A percentile compares a stretch with the other conserved stretches of the same genome.
These are phyloP conservation scores for Metschnikowia cubensis DNA, from an alignment of 805 yeast genomes.

Conservation along the genomic window DNA sequence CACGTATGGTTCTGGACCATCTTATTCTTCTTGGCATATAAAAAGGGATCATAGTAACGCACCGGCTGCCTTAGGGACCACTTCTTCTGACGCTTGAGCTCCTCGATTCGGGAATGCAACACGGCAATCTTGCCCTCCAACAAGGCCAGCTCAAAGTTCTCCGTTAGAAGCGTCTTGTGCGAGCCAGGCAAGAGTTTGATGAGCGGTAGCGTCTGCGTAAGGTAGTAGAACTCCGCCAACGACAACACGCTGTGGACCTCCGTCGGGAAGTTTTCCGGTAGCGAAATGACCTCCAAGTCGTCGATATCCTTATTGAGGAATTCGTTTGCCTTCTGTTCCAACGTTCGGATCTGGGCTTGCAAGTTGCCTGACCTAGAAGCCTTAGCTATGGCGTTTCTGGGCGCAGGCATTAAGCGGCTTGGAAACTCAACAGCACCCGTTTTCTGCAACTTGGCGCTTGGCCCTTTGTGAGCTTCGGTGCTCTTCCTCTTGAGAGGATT, in stretches of 20 bases:
- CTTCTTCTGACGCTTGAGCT: conserved; percentile 75
- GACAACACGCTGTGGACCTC: conserved; percentile 46
- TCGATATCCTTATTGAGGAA: conserved; percentile 24
- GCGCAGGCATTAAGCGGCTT: conserved; percentile 8
- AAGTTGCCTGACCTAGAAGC: conserved; percentile 9
- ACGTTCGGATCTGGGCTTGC: conserved; percentile 19
- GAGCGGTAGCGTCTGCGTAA: conserved; percentile 84
- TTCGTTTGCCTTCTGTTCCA: conserved; percentile 20
- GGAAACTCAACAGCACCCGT: conserved; percentile 6
- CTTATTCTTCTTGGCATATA: conserved; percentile 19
- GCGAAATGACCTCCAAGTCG: conserved; percentile 34
- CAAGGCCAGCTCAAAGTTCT: conserved; percentile 76
- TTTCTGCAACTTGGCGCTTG: conserved; percentile 7
- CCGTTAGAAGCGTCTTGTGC: conserved; percentile 82
- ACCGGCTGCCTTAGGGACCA: conserved; percentile 91
- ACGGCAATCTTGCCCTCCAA: conserved; percentile 91
- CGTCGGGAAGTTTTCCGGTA: conserved; percentile 42
- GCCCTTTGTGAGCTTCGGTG: neutral
- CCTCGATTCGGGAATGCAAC: conserved; percentile 86
- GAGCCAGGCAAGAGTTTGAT: conserved; percentile 77
- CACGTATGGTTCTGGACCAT: conserved; percentile 52
- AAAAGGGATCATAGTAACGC: conserved; percentile 64
- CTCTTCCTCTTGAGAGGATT: conserved; percentile 2
- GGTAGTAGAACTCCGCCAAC: conserved; percentile 78
- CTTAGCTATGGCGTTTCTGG: neutral